Evolutionary conservation across 148 eudicot species (phyloP), one percentile per base, ranked within the genome.

Genomic region (Camellia granthamiana): DNA sequence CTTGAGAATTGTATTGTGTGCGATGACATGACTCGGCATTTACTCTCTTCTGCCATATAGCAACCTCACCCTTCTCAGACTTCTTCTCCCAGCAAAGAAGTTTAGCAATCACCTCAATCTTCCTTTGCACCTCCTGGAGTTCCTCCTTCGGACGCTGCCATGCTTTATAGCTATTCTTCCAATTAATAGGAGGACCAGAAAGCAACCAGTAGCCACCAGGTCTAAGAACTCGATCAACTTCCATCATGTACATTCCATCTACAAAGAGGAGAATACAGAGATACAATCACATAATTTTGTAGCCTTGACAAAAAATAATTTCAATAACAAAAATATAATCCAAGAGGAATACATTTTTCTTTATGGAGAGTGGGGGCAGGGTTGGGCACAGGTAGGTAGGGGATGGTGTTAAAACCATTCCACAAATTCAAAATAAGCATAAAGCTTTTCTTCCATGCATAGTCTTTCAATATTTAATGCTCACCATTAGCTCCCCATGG

Each of bases 401-500:
- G 62, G 62, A 14, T 13, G n/a, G 5, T 14, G 3, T 59, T 14
- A 3, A 59, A 14, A 59, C 18, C 18, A 59, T 59, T 59, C n/a
- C 18, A 59, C n/a, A 49, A 71, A 6, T 19, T 71, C 75, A 71
- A 41, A 4, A 42, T 51, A 49, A 71, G 8, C 15, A 52, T 21
- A 12, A 46, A 47, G 5, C 9, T 2, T 10, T n/a, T 68, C 12
- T 56, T 0, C 60, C 10, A 3, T 56, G 60, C 60, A 56, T 56
- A 13, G 2, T 70, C 13, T 70, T 70, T 70, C 49, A 21, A 52
- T 52, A 11, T 72, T 10, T 12, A 7, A 43, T 23, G 62, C 84
- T 84, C 71, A 91, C 94, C 88, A 78, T 87, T 85, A 67, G 76
- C 83, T 43, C 87, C 88, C 91, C 92, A 91, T 8, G 91, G 91